Evolutionary conservation across 2,329 filamentous ascomycete genomes (phyloP), one percentile per base, ranked within the genome.

Genomic region (Xylariaceae sp.): DNA sequence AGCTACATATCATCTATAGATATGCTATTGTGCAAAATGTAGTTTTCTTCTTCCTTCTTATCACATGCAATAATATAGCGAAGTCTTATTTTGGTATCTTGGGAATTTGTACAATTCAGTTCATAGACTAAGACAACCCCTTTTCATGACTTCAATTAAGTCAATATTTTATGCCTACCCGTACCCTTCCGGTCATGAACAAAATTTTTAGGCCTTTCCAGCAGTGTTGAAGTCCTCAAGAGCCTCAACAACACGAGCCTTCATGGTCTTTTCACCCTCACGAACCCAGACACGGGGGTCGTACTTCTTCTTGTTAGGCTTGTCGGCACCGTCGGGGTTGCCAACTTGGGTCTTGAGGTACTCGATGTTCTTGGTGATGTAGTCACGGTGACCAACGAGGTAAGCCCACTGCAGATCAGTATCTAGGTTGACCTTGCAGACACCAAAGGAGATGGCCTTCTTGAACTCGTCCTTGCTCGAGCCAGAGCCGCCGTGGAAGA

Each of bases 371-470:
- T 82, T 86, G 64, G 89, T 71, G 67, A 97, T 79, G 78, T 90
- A 98, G 76, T 98, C 92, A 55, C 93, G 88, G 75, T 97, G 86
- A 74, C 93, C 93, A 52, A 75, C 74, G 58, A 93, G 80, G 80
- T 97, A 98, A 49, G 92, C 91, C 71, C 83, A 95, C 79, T 97
- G 92, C 73, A 97, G 81, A 67, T 98, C 93, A 40, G 93, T 98
- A 74, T 98, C 93, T 63, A 98, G 79, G 79, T 98, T 98, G 74
- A 98, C 93, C 85, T 98, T 98, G 76, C 96, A 86, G 60, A 98
- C 92, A 78, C 93, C 93, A 72, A 92, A 86, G 67, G 76, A 74
- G 71, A 96, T 96, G 66, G 91, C 92, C 61, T 89, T 82, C 54
- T 76, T 78, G 80, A 87, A 98, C 76, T 98, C 93, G 60, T 88